A percentile compares a stretch with the other conserved stretches of the same genome.
Evolutionary conservation across 2,329 filamentous ascomycete genomes (phyloP).

Genomic region (Colletotrichum sp.): DNA sequence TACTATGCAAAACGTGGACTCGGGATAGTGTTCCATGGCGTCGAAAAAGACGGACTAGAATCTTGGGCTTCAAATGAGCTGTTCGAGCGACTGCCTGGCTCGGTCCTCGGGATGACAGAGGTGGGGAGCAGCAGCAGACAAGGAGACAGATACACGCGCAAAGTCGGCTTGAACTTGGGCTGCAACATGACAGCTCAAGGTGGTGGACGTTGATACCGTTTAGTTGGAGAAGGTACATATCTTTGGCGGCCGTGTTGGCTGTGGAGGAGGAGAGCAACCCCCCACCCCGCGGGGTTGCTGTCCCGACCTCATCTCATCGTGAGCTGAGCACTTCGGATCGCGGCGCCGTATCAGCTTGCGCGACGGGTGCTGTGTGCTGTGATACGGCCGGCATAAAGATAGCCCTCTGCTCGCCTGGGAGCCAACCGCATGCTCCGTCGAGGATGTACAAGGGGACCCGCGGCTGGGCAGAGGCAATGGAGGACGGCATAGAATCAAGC

Average conservation of each 20-base stretch:
- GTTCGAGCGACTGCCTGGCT: not conserved
- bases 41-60: not conserved
- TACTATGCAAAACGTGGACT: not conserved
- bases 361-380: not conserved
- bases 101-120: not conserved
- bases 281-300: not conserved
- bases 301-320: conserved; percentile 2
- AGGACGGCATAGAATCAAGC: not conserved
- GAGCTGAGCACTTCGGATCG: conserved; percentile 16
- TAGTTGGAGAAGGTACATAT: not conserved
- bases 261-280: not conserved
- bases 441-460: not conserved
- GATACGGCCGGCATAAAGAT: conserved; percentile 8
- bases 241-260: not conserved
- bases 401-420: not conserved
- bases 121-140: not conserved
- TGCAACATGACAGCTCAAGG: not conserved
- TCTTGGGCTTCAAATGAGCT: not conserved
- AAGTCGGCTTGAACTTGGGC: not conserved
- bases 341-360: conserved; percentile 3
- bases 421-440: conserved; percentile 1
- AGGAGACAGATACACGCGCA: not conserved
- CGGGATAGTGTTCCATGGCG: not conserved
- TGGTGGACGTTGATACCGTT: not conserved
- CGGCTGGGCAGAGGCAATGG: not conserved